These are phyloP conservation scores for Trichoderma cornu-damae DNA, from an alignment of 2,329 filamentous ascomycete species.

Conservation along the genomic window DNA sequence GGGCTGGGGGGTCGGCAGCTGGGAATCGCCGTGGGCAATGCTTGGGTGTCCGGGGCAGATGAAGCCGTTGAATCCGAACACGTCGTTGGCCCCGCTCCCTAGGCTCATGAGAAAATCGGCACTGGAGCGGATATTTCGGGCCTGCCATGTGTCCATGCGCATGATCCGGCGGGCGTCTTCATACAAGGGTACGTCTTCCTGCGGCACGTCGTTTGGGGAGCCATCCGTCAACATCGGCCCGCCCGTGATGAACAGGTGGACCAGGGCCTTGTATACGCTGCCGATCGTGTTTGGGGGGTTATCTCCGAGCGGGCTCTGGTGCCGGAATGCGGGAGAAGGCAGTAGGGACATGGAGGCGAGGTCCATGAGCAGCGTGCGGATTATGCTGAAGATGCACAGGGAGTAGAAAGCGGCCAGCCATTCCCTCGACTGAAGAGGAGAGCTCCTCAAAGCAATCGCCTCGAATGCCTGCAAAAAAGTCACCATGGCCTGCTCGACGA, in stretches of 20 bases:
- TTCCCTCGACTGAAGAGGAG: conserved; percentile 38
- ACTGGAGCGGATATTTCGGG: conserved; percentile 43
- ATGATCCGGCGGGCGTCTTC: conserved; percentile 41
- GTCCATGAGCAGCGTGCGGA: conserved; percentile 48
- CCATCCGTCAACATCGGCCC: conserved; percentile 44
- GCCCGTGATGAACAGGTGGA: conserved; percentile 43
- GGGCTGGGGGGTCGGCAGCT: neutral
- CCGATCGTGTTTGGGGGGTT: conserved; percentile 36
- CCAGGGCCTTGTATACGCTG: conserved; percentile 48
- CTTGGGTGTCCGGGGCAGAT: conserved; percentile 23
- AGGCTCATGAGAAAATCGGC: conserved; percentile 48
- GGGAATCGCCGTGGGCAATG: neutral
- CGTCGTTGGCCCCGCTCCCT: conserved; percentile 40
- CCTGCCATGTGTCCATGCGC: conserved; percentile 43
- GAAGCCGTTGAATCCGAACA: conserved; percentile 32
- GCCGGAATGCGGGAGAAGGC: conserved; percentile 15
- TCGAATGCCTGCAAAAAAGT: conserved; percentile 53
- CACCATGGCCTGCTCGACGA: conserved; percentile 47
- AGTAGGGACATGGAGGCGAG: conserved; percentile 26
- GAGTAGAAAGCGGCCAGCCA: conserved; percentile 52
- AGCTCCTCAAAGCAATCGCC: conserved; percentile 36
- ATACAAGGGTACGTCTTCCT: conserved; percentile 41
- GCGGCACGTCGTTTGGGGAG: conserved; percentile 37
- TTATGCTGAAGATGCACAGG: conserved; percentile 54
- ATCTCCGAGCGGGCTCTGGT: conserved; percentile 12